These are phyloP conservation scores for Diplogelasinospora grovesii DNA, from an alignment of 495 filamentous ascomycete species.

Conservation along the genomic window DNA sequence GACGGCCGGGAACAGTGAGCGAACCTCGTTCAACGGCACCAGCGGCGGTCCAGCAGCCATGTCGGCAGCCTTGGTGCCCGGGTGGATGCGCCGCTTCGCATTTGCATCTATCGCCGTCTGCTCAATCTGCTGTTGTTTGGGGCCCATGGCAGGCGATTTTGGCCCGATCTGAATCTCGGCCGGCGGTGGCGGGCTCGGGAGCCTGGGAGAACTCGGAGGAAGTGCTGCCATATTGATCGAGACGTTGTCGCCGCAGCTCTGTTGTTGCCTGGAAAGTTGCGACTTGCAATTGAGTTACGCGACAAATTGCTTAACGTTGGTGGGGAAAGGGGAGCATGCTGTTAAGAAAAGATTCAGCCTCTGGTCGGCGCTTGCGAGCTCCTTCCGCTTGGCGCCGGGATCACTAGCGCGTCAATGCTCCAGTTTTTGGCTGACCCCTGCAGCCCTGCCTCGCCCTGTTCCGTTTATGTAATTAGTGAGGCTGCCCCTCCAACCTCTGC, in stretches of 20 bases:
- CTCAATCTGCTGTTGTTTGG: conserved; percentile 53
- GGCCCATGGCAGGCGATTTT: conserved; percentile 64
- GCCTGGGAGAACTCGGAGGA: conserved; percentile 73
- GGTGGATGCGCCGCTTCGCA: conserved; percentile 75
- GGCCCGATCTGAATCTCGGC: conserved; percentile 86
- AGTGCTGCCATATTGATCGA: too few relatives aligned
- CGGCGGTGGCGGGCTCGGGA: conserved; percentile 82
- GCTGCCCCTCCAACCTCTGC: neutral
- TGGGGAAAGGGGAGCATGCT: neutral
- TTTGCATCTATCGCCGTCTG: conserved; percentile 47
- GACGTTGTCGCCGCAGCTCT: too few relatives aligned
- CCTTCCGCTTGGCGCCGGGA: conserved; percentile 2
- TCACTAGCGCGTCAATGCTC: conserved; percentile 3
- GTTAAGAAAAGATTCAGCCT: too few relatives aligned
- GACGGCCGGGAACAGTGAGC: conserved; percentile 8
- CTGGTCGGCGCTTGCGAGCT: conserved; percentile 5
- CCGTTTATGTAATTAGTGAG: too few relatives aligned
- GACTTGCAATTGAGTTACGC: too few relatives aligned
- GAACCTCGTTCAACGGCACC: conserved; percentile 73
- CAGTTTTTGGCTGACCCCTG: too few relatives aligned
- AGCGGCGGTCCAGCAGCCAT: conserved; percentile 90
- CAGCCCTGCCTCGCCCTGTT: too few relatives aligned
- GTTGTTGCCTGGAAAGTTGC: too few relatives aligned
- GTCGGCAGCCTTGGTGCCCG: conserved; percentile 81
- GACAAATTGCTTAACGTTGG: neutral